A percentile compares a stretch with the other conserved stretches of the same genome.
phyloP scores from a whole-genome alignment of 1,284 basidiomycete genomes.

The Pisolithus thermaeus region DNA sequence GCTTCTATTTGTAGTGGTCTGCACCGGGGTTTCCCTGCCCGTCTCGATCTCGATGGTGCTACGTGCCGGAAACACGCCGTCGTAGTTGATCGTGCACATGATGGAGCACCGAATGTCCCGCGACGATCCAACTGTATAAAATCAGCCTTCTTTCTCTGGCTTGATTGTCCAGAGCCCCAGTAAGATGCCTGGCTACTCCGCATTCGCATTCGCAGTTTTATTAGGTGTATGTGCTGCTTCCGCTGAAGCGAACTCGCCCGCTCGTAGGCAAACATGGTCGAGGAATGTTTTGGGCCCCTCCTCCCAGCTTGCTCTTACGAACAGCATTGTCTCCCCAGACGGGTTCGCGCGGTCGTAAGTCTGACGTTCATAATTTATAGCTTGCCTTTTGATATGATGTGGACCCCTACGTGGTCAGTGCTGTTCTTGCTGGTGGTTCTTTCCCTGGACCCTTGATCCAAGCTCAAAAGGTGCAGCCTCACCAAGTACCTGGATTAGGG shows the following conservation, averaged over 20 bases:
- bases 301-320: slow-evolving; percentile 9
- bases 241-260: neutral
- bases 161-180: neutral
- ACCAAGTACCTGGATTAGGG: neutral
- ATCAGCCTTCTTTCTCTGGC: neutral
- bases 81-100: too few species aligned
- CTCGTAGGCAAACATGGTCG: too few species aligned
- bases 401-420: slow-evolving; percentile 11
- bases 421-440: slow-evolving; percentile 21
- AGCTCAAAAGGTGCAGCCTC: slow-evolving; percentile 23
- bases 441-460: slow-evolving; percentile 28
- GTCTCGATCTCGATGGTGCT: too few species aligned
- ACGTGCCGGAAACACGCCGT: too few species aligned
- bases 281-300: slow-evolving; percentile 2
- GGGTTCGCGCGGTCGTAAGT: slow-evolving; percentile 28
- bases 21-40: too few species aligned
- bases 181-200: neutral
- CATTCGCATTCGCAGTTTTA: neutral
- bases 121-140: neutral
- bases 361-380: neutral
- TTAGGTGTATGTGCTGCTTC: neutral
- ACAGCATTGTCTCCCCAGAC: slow-evolving; percentile 20
- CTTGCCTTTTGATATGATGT: neutral
- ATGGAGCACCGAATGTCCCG: neutral
- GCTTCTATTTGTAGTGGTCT: too few species aligned